These are phyloP conservation scores for Tetragonia tetragonoides DNA, from an alignment of 148 eudicot genomes.

Conservation along the genomic window DNA sequence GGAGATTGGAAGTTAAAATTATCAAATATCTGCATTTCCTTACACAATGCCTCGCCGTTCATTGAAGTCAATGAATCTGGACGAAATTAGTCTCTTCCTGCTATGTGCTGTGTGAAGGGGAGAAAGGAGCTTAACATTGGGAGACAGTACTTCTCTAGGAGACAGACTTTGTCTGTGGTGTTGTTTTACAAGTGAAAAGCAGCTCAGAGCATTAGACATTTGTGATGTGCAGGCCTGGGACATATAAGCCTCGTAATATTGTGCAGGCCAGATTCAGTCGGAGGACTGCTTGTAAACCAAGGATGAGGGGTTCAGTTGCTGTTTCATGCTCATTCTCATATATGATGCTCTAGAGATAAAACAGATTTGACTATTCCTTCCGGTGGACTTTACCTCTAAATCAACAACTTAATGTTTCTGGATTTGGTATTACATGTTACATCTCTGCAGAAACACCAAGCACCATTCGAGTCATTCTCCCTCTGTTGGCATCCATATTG, in stretches of 20 bases:
- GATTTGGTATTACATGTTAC: not conserved
- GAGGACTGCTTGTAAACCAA: not conserved
- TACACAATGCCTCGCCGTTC: not conserved
- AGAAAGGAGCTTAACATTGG: not conserved
- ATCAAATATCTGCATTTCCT: not conserved
- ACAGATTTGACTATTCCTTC: not conserved
- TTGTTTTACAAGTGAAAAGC: slow-evolving; percentile 1
- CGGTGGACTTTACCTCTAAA: not conserved
- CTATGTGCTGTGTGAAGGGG: not conserved
- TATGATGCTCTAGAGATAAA: not conserved
- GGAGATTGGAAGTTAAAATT: not conserved
- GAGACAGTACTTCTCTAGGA: not conserved
- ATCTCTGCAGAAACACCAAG: not conserved
- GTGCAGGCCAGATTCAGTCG: not conserved
- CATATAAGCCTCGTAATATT: not conserved
- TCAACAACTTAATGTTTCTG: too few relatives aligned
- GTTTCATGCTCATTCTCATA: not conserved
- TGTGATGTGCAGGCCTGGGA: not conserved
- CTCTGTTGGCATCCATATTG: not conserved
- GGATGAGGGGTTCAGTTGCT: not conserved
- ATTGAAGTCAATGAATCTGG: too few relatives aligned
- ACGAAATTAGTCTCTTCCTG: too few relatives aligned
- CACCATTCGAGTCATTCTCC: not conserved
- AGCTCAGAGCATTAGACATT: not conserved
- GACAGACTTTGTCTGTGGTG: not conserved